Conservation (phyloP, 371 early-diverging fungal species). For the Zopfochytrium polystomum region DNA sequence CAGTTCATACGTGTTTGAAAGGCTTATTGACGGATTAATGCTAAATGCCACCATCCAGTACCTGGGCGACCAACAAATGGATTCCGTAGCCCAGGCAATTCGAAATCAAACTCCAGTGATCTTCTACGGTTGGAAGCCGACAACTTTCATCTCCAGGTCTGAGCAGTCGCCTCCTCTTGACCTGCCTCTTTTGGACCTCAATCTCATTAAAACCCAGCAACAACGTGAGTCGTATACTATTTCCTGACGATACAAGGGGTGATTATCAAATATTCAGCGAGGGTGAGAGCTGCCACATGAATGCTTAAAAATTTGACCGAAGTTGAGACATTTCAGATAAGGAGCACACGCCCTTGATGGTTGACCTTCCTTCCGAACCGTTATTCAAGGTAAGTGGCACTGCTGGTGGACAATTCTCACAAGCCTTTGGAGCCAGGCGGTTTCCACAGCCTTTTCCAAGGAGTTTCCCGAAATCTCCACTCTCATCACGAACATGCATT, state of each 20-base stretch:
- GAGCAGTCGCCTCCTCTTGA: too few species aligned
- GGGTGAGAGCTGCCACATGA: too few species aligned
- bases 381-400: constrained; percentile 19
- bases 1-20: constrained; percentile 11
- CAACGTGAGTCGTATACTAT: constrained; percentile 15
- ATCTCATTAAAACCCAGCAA: too few species aligned
- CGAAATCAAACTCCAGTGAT: constrained; percentile 7
- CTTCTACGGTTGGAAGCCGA: constrained; percentile 21
- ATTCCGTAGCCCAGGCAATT: neutral
- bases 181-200: too few species aligned
- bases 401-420: neutral
- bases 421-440: constrained; percentile 6
- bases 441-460: constrained; percentile 2
- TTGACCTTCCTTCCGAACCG: constrained; percentile 15
- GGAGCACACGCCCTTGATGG: constrained; percentile 5
- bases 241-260: constrained; percentile 20
- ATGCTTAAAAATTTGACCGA: neutral
- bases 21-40: constrained; percentile 22
- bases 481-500: constrained; percentile 2
- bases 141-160: constrained; percentile 6
- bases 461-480: constrained; percentile 21
- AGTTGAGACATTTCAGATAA: neutral
- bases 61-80: constrained; percentile 9
- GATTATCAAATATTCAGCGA: constrained; percentile 9
- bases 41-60: constrained; percentile 22